Conservation (phyloP, 2,329 filamentous ascomycete species). For the Colletotrichum sp. region DNA sequence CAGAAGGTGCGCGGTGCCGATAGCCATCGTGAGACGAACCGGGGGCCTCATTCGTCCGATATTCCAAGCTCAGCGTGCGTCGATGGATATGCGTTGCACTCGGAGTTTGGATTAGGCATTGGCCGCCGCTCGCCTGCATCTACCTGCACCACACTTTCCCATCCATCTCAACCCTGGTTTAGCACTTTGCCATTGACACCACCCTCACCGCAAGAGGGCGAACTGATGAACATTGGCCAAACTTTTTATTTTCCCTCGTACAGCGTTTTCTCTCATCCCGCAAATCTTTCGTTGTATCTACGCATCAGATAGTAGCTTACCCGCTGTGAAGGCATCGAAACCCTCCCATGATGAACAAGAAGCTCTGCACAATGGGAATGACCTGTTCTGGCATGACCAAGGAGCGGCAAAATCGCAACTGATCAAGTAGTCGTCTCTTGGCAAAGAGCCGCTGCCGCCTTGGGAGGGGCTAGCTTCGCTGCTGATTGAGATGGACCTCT, state of each 20-base stretch:
- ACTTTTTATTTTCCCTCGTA: not conserved
- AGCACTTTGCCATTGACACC: not conserved
- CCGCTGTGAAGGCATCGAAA: not conserved
- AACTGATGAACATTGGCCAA: not conserved
- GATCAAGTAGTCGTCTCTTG: not conserved
- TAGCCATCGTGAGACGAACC: constrained; percentile 8
- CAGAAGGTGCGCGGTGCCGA: constrained; percentile 9
- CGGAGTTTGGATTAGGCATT: not conserved
- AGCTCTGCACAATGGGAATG: not conserved
- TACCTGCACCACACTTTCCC: not conserved
- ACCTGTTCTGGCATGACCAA: not conserved
- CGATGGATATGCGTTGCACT: constrained; percentile 6
- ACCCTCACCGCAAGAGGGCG: not conserved
- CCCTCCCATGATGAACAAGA: not conserved
- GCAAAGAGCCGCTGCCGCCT: constrained; percentile 4
- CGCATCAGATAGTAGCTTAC: not conserved
- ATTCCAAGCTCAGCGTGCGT: not conserved
- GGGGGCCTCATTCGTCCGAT: constrained; percentile 17
- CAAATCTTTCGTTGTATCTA: not conserved
- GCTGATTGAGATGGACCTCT: not conserved
- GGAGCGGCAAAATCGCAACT: not conserved
- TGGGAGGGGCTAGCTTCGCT: not conserved
- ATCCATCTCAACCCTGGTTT: not conserved
- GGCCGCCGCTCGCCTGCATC: not conserved
- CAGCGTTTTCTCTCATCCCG: not conserved